Percentiles rank a stretch among this genome's conserved stretches.
Conservation (phyloP, 192 early-diverging fungal species). For the Jimgerdemannia lactiflua region DNA sequence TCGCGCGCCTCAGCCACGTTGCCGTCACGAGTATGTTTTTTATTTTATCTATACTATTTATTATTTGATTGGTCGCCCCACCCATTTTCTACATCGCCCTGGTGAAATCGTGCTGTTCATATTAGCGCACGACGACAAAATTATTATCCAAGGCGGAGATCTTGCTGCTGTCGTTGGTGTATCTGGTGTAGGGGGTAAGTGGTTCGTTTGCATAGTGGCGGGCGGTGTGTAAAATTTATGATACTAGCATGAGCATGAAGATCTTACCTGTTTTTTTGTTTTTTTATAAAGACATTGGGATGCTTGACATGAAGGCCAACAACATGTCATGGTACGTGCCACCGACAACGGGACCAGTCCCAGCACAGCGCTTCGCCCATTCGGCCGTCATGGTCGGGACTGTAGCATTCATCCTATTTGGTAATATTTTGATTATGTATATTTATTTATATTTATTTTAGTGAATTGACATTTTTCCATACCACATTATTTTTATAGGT, state of each 20-base stretch:
- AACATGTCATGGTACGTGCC: slow-evolving; percentile 11
- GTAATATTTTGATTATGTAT: not conserved
- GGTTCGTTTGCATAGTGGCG: not conserved
- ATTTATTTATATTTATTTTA: not conserved
- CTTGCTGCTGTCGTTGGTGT: not conserved
- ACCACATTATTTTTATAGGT: not conserved
- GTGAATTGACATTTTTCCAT: too few relatives aligned
- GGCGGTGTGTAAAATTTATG: too few relatives aligned
- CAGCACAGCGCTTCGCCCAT: slow-evolving; percentile 9
- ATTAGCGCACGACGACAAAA: slow-evolving; percentile 10
- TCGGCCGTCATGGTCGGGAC: slow-evolving; percentile 12
- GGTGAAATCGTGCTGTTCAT: not conserved
- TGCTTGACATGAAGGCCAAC: slow-evolving; percentile 8
- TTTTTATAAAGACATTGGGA: not conserved
- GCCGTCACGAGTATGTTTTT: slow-evolving; percentile 7
- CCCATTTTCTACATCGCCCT: not conserved
- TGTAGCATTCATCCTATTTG: slow-evolving; percentile 9
- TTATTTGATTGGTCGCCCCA: not conserved
- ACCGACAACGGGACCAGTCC: not conserved
- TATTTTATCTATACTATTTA: not conserved
- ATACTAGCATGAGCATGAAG: not conserved
- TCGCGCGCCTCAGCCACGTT: slow-evolving; percentile 3
- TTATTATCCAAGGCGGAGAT: slow-evolving; percentile 2
- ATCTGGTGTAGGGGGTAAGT: not conserved
- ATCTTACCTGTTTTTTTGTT: not conserved